A percentile compares a stretch with the other conserved stretches of the same genome.
These are phyloP conservation scores for Xylariales sp. DNA, from an alignment of 2,329 filamentous ascomycete genomes.

Conservation along the genomic window DNA sequence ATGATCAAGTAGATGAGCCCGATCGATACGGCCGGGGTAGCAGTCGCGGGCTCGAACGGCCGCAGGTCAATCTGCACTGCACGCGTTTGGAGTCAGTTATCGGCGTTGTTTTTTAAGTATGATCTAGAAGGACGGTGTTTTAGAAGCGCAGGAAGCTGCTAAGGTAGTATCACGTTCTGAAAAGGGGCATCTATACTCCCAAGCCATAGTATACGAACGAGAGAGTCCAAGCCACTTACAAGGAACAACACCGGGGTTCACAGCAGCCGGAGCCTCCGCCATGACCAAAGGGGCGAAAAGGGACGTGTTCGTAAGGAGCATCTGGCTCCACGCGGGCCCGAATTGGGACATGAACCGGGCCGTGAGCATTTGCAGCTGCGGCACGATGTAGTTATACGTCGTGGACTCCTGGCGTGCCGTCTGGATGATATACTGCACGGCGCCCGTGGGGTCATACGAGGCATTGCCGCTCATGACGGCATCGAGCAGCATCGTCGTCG, in stretches of 20 bases:
- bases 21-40: constrained; percentile 69
- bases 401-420: constrained; percentile 68
- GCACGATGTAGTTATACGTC: constrained; percentile 64
- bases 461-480: constrained; percentile 66
- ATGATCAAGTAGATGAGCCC: constrained; percentile 76
- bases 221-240: not conserved
- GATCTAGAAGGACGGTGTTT: not conserved
- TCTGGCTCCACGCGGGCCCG: constrained; percentile 57
- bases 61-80: constrained; percentile 61
- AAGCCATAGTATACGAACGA: not conserved
- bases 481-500: constrained; percentile 66
- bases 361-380: constrained; percentile 61
- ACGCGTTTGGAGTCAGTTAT: not conserved
- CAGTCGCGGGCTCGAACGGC: constrained; percentile 66
- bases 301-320: constrained; percentile 56
- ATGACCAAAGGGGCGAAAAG: constrained; percentile 46
- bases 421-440: constrained; percentile 66
- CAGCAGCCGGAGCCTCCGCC: constrained; percentile 34
- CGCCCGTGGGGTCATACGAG: constrained; percentile 69
- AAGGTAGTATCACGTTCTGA: not conserved
- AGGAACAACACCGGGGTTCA: constrained; percentile 40
- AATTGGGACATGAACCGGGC: constrained; percentile 60
- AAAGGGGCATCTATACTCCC: not conserved
- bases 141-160: not conserved
- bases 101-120: not conserved